Conservation (phyloP, 371 early-diverging fungal genomes). For the Mortierella sp. region DNA sequence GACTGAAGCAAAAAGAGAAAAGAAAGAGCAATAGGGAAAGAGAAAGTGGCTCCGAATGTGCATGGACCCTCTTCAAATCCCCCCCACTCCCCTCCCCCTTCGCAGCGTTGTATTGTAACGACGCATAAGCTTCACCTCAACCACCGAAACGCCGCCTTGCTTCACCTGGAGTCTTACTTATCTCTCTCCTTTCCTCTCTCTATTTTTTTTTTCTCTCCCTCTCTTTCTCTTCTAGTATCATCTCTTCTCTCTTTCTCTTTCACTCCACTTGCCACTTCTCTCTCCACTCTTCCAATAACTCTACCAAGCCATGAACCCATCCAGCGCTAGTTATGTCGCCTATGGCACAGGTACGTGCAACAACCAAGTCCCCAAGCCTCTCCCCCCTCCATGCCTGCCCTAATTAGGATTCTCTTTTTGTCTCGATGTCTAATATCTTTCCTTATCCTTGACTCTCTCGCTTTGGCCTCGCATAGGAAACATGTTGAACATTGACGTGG, state of each 20-base stretch:
- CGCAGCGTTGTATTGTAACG: no score
- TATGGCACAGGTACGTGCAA: constrained; percentile 38
- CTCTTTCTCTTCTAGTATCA: neutral
- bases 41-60: neutral
- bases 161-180: neutral
- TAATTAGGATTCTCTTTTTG: neutral
- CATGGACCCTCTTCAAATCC: neutral
- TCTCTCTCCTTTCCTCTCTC: neutral
- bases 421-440: neutral
- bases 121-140: neutral
- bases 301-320: constrained; percentile 30
- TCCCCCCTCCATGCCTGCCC: no score
- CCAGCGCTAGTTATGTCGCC: constrained; percentile 44
- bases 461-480: constrained; percentile 20
- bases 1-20: no score
- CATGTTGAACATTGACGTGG: constrained; percentile 47
- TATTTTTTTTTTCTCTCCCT: neutral
- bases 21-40: constrained; percentile 1
- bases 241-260: neutral
- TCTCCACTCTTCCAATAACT: neutral
- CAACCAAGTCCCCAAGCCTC: neutral
- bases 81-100: neutral
- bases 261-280: no score
- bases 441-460: neutral
- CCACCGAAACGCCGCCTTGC: neutral